These are phyloP conservation scores for Verticillium klebahnii DNA, from an alignment of 2,329 filamentous ascomycete species.

Conservation along the genomic window DNA sequence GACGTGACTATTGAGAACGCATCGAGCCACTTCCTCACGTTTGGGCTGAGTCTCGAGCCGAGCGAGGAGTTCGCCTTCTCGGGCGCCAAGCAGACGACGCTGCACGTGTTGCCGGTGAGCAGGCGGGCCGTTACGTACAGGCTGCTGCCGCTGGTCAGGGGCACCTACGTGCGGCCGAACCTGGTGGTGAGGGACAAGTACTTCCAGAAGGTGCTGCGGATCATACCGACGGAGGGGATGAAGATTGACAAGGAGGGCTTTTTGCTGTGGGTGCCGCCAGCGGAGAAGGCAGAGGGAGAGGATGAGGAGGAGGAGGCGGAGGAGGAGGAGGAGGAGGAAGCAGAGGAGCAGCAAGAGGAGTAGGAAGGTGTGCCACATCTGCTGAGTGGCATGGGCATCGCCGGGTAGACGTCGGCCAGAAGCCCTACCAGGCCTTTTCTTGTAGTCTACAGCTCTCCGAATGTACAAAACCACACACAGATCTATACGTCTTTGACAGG, in stretches of 20 bases:
- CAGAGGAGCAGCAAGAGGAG: background rate
- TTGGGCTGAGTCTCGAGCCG: conserved; percentile 87
- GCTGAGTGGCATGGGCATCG: background rate
- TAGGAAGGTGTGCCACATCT: background rate
- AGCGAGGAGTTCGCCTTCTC: conserved; percentile 91
- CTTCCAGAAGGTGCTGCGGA: conserved; percentile 83
- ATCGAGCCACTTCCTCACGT: conserved; percentile 90
- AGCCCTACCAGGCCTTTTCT: background rate
- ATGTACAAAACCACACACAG: background rate
- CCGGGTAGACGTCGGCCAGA: no score
- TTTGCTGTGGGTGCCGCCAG: conserved; percentile 56
- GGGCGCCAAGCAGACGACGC: conserved; percentile 72
- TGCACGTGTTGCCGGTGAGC: conserved; percentile 81
- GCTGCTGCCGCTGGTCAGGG: conserved; percentile 62
- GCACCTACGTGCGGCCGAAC: conserved; percentile 65
- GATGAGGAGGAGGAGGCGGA: conserved; percentile 7
- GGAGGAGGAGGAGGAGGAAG: conserved; percentile 6
- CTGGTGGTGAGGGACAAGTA: conserved; percentile 83
- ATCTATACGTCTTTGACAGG: background rate
- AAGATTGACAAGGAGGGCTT: conserved; percentile 60
- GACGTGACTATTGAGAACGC: conserved; percentile 80
- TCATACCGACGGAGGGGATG: conserved; percentile 74
- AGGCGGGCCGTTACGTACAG: conserved; percentile 69
- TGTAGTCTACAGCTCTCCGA: background rate
- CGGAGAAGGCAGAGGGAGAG: conserved; percentile 20